Percentiles rank a stretch among this genome's conserved stretches.
Evolutionary conservation across 805 yeast species (phyloP).

Genomic region (Candida chauliodis): DNA sequence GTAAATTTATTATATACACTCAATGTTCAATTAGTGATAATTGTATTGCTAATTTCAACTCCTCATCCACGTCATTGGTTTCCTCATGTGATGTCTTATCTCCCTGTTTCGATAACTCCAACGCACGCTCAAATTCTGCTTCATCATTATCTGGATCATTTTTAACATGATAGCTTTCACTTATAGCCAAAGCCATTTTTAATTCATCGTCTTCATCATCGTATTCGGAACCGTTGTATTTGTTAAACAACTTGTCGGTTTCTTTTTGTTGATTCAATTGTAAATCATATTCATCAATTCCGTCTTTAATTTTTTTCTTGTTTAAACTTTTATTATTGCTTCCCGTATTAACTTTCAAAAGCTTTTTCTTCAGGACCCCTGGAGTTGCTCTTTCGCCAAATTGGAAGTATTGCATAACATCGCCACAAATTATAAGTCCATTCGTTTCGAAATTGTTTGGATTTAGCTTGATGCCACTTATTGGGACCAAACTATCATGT

Average conservation of each 20-base stretch:
- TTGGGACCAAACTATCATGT: slow-evolving; percentile 22
- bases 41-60: slow-evolving; percentile 16
- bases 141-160: slow-evolving; percentile 18
- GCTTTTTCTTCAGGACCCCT: slow-evolving; percentile 7
- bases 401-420: slow-evolving; percentile 43
- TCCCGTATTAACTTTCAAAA: slow-evolving; percentile 15
- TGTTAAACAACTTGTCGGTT: slow-evolving; percentile 30
- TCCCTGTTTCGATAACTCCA: slow-evolving; percentile 16
- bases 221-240: slow-evolving; percentile 43
- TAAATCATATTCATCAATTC: slow-evolving; percentile 34
- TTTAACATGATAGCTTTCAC: slow-evolving; percentile 21
- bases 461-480: slow-evolving; percentile 23
- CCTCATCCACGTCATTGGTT: slow-evolving; percentile 15
- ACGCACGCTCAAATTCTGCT: slow-evolving; percentile 24
- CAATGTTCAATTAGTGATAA: slow-evolving; percentile 20
- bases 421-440: slow-evolving; percentile 42
- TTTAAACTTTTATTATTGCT: slow-evolving; percentile 21
- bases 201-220: slow-evolving; percentile 37
- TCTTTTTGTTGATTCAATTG: slow-evolving; percentile 21
- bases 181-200: slow-evolving; percentile 41
- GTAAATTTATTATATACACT: neutral
- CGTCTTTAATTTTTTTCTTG: slow-evolving; percentile 26
- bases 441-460: slow-evolving; percentile 20
- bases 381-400: slow-evolving; percentile 34
- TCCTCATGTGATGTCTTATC: slow-evolving; percentile 5